phyloP scores from a whole-genome alignment of 164 flowering plant genomes.

The grape (Vitis vinifera) region DNA sequence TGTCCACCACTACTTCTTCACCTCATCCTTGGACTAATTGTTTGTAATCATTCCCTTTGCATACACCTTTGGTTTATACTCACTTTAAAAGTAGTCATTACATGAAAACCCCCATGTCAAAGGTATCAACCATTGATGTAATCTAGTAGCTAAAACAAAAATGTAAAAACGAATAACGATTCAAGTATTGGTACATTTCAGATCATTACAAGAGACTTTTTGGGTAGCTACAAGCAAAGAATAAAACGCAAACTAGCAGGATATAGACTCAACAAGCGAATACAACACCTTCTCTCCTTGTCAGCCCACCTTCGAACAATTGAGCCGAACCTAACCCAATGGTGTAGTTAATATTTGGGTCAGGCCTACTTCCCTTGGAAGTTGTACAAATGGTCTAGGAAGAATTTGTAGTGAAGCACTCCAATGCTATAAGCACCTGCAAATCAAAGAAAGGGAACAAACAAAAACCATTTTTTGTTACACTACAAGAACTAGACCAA shows the following conservation, averaged over 20 bases:
- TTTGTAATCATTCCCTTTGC: no score
- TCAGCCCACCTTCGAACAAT: conserved; percentile 32
- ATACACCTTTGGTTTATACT: no score
- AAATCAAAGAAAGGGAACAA: neutral
- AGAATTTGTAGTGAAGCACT: conserved; percentile 3
- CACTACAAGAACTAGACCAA: neutral
- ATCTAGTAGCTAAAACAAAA: no score
- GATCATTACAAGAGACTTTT: neutral
- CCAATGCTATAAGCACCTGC: conserved; percentile 45
- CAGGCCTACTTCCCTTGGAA: conserved; percentile 37
- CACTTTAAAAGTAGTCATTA: no score
- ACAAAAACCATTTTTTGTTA: neutral
- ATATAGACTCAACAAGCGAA: neutral
- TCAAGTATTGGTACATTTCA: no score
- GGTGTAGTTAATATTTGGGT: conserved; percentile 28
- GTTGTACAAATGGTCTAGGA: neutral
- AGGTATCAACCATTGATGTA: no score
- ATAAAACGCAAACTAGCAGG: neutral
- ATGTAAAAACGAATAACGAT: no score
- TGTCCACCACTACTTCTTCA: no score
- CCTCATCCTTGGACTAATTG: no score
- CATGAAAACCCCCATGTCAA: no score
- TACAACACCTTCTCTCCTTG: neutral
- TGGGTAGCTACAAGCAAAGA: neutral
- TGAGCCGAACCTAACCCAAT: conserved; percentile 16